Conservation (phyloP, 2,329 filamentous ascomycete species). For the Xylariaceae sp. region DNA sequence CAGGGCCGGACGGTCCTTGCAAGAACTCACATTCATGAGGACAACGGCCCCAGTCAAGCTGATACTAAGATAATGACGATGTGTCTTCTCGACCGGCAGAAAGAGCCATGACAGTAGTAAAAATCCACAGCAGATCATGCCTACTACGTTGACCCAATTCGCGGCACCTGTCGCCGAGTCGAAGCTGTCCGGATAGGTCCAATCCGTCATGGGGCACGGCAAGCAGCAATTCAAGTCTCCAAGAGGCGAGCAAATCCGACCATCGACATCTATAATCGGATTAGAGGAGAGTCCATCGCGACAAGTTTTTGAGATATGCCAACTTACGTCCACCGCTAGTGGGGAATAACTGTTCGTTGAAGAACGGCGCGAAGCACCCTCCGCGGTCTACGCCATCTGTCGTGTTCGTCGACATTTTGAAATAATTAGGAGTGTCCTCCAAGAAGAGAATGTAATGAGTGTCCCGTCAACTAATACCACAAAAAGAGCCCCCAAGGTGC, state of each 20-base stretch:
- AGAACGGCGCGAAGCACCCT: constrained; percentile 65
- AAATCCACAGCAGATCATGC: constrained; percentile 68
- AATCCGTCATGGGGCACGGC: constrained; percentile 83
- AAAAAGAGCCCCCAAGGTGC: no score
- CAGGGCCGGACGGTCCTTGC: background rate
- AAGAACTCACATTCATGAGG: constrained; percentile 70
- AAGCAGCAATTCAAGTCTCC: constrained; percentile 66
- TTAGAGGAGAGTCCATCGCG: constrained; percentile 13
- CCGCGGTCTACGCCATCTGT: constrained; percentile 30
- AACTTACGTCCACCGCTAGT: constrained; percentile 27
- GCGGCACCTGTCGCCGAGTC: constrained; percentile 56
- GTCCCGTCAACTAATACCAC: no score
- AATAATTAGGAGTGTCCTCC: no score
- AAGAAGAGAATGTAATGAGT: no score
- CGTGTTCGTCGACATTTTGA: constrained; percentile 13
- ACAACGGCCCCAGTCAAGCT: constrained; percentile 73
- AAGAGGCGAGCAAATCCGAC: constrained; percentile 51
- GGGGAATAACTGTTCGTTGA: constrained; percentile 58
- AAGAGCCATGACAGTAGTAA: constrained; percentile 74
- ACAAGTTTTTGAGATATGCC: constrained; percentile 1
- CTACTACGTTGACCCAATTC: constrained; percentile 78
- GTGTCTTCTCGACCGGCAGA: constrained; percentile 82
- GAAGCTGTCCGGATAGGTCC: constrained; percentile 62
- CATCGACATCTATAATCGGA: constrained; percentile 39
- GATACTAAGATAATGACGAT: constrained; percentile 89